These are phyloP conservation scores for Mortierella sp. DNA, from an alignment of 371 early-diverging fungal genomes.

Conservation along the genomic window DNA sequence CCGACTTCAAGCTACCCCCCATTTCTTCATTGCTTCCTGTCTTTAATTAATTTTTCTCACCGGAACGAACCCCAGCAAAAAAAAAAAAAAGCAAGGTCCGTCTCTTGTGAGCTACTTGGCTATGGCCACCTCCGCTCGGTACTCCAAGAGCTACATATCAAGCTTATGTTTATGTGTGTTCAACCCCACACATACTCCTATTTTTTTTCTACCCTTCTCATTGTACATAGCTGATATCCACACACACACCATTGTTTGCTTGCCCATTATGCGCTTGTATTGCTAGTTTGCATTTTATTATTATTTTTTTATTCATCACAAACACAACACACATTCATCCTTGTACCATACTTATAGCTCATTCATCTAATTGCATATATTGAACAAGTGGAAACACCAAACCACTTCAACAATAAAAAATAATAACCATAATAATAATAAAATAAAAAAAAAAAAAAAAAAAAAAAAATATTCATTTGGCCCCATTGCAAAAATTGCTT, in stretches of 20 bases:
- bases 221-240: slow-evolving; percentile 1
- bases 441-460: no score
- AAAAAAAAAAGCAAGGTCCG: neutral
- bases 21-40: slow-evolving; percentile 46
- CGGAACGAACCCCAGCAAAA: slow-evolving; percentile 17
- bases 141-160: neutral
- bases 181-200: neutral
- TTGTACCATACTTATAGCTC: no score
- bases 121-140: neutral
- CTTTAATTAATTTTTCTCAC: slow-evolving; percentile 25
- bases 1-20: slow-evolving; percentile 45
- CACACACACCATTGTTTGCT: neutral
- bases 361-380: neutral
- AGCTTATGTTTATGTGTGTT: neutral
- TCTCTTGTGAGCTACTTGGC: slow-evolving; percentile 4
- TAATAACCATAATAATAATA: neutral
- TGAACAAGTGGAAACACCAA: neutral
- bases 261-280: neutral
- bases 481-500: no score
- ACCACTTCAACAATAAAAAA: neutral
- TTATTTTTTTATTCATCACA: neutral
- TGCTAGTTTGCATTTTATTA: neutral
- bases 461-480: no score
- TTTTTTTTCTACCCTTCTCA: neutral
- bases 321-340: no score